Percentiles rank a stretch among this genome's conserved stretches.
These are phyloP conservation scores for Epichloe festucae DNA, from an alignment of 2,329 filamentous ascomycete genomes.

Conservation along the genomic window DNA sequence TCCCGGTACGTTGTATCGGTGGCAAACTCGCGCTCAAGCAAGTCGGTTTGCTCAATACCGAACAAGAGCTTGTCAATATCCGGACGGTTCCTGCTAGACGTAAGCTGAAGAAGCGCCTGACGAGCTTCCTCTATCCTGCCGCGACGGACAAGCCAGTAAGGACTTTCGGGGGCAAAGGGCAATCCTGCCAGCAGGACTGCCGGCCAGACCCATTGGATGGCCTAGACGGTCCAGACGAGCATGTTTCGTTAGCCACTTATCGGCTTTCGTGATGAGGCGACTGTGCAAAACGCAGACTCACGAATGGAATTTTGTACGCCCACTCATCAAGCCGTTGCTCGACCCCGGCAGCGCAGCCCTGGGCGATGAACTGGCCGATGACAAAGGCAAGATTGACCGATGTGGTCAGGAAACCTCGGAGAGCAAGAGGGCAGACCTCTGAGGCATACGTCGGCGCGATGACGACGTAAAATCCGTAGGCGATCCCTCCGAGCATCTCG, in stretches of 20 bases:
- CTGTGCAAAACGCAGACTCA: conserved; percentile 3
- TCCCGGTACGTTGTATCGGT: conserved; percentile 36
- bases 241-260: neutral
- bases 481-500: conserved; percentile 47
- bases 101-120: conserved; percentile 27
- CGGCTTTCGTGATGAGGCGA: neutral
- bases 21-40: conserved; percentile 38
- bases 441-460: conserved; percentile 46
- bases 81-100: conserved; percentile 17
- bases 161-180: conserved; percentile 33
- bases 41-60: conserved; percentile 45
- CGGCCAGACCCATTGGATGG: conserved; percentile 38
- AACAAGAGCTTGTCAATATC: conserved; percentile 30
- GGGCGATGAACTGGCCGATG: conserved; percentile 45
- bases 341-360: conserved; percentile 31
- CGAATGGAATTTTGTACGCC: conserved; percentile 26
- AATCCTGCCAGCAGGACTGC: conserved; percentile 30
- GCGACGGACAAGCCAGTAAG: conserved; percentile 36
- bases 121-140: conserved; percentile 28
- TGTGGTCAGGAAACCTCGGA: conserved; percentile 44
- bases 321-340: conserved; percentile 28
- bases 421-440: conserved; percentile 45
- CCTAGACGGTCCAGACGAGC: conserved; percentile 9
- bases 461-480: conserved; percentile 48
- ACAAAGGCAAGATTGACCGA: conserved; percentile 52